Conservation (phyloP, 768 basidiomycete genomes). For the Lenzites betulinus region DNA sequence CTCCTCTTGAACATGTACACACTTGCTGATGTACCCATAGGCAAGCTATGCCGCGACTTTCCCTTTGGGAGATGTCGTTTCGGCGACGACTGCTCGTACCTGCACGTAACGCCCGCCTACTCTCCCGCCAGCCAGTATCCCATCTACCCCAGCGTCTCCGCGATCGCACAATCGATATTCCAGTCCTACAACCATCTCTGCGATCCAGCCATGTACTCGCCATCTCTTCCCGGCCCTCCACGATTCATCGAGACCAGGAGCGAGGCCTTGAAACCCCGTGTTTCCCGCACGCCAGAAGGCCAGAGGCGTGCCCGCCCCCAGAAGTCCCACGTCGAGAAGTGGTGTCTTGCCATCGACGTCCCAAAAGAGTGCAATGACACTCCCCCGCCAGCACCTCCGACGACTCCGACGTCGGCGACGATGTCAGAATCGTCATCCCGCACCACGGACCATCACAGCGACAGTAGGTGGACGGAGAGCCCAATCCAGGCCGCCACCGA, state of each 20-base stretch:
- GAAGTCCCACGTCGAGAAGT: slow-evolving; percentile 6
- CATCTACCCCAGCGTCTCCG: not conserved
- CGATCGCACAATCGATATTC: slow-evolving; percentile 2
- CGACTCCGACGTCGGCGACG: slow-evolving; percentile 2
- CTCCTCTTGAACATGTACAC: not conserved
- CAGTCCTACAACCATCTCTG: slow-evolving; percentile 1
- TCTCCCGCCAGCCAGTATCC: slow-evolving; percentile 4
- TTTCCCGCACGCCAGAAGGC: not conserved
- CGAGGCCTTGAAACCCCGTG: not conserved
- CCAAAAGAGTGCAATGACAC: not conserved
- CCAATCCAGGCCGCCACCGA: not conserved
- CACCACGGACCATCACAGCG: not conserved
- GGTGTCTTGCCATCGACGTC: slow-evolving; percentile 6
- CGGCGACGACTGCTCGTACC: slow-evolving; percentile 21
- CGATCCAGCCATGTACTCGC: too few species aligned
- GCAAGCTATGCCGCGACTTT: slow-evolving; percentile 20
- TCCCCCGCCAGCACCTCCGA: slow-evolving; percentile 14
- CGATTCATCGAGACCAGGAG: not conserved
- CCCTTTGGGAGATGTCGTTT: slow-evolving; percentile 20
- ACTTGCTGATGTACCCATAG: not conserved
- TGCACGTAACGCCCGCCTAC: slow-evolving; percentile 9
- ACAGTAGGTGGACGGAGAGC: not conserved
- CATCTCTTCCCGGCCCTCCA: not conserved
- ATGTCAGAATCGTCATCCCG: not conserved
- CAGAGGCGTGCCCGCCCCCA: not conserved